A percentile compares a stretch with the other conserved stretches of the same genome.
Evolutionary conservation across 2,329 filamentous ascomycete species (phyloP).

Genomic region (Passalora sequoiae): DNA sequence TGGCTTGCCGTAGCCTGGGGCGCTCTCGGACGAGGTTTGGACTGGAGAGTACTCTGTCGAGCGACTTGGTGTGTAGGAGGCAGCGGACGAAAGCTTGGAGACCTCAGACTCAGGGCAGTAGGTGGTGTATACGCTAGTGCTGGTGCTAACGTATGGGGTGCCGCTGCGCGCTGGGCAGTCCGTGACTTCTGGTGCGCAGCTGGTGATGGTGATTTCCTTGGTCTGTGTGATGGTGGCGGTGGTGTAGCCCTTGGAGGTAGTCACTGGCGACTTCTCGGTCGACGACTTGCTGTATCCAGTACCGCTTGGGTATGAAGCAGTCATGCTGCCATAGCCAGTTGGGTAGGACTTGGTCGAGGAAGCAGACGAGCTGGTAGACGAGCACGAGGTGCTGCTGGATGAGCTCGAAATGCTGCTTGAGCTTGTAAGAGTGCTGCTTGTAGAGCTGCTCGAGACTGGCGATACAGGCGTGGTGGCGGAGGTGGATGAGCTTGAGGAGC

Average conservation of each 20-base stretch:
- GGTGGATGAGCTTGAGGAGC: background rate
- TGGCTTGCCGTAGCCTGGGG: constrained; percentile 13
- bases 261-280: constrained; percentile 1
- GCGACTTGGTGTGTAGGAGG: constrained; percentile 11
- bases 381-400: background rate
- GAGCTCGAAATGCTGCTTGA: background rate
- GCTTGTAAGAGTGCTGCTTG: constrained; percentile 1
- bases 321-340: too few relatives aligned
- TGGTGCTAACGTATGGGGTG: constrained; percentile 16
- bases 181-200: constrained; percentile 17
- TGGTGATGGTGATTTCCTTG: constrained; percentile 22
- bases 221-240: constrained; percentile 21
- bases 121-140: constrained; percentile 22
- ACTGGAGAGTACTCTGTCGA: constrained; percentile 11
- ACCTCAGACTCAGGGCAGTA: constrained; percentile 21
- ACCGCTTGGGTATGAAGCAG: constrained; percentile 5
- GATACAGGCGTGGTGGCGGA: constrained; percentile 6
- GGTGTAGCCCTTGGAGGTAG: constrained; percentile 7
- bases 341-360: background rate
- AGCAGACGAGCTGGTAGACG: background rate
- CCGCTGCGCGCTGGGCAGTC: constrained; percentile 19
- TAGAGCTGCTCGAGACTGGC: constrained; percentile 10
- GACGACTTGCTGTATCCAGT: constrained; percentile 7
- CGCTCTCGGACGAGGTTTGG: constrained; percentile 6
- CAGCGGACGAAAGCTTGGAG: constrained; percentile 14